These are phyloP conservation scores for Didymella pinodella DNA, from an alignment of 2,329 filamentous ascomycete genomes.

Conservation along the genomic window DNA sequence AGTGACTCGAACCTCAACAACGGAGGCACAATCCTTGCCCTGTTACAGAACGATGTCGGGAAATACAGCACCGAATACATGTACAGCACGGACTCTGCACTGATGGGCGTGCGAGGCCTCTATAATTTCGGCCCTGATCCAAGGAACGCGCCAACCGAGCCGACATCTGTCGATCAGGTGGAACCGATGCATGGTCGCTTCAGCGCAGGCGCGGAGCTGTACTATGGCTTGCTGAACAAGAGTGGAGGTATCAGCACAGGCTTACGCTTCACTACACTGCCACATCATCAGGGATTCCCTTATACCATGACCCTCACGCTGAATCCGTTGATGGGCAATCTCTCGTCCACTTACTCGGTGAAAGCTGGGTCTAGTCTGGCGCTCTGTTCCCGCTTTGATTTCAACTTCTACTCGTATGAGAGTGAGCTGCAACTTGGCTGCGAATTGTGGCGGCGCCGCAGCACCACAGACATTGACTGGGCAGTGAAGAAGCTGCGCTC, in stretches of 20 bases:
- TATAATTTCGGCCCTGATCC: conserved; percentile 92
- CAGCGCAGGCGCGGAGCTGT: conserved; percentile 89
- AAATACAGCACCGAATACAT: conserved; percentile 90
- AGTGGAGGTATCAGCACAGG: conserved; percentile 90
- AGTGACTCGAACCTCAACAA: conserved; percentile 75
- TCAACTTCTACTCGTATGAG: conserved; percentile 98
- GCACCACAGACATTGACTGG: conserved; percentile 54
- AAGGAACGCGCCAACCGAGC: conserved; percentile 42
- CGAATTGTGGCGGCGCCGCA: conserved; percentile 82
- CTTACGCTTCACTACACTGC: conserved; percentile 86
- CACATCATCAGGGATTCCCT: conserved; percentile 81
- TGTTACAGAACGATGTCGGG: conserved; percentile 82
- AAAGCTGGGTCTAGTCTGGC: conserved; percentile 83
- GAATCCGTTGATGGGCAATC: conserved; percentile 92
- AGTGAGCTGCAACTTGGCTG: conserved; percentile 90
- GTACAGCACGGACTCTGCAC: conserved; percentile 88
- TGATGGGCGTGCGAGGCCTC: conserved; percentile 85
- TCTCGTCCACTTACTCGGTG: conserved; percentile 91
- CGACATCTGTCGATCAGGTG: conserved; percentile 33
- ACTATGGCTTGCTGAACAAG: conserved; percentile 95
- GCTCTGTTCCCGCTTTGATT: conserved; percentile 90
- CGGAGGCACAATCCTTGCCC: conserved; percentile 76
- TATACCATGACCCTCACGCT: conserved; percentile 92
- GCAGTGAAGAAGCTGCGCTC: conserved; percentile 53
- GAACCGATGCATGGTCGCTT: conserved; percentile 79